Conservation (phyloP, 169 alveolate species). For the Plasmodium vinckei region DNA sequence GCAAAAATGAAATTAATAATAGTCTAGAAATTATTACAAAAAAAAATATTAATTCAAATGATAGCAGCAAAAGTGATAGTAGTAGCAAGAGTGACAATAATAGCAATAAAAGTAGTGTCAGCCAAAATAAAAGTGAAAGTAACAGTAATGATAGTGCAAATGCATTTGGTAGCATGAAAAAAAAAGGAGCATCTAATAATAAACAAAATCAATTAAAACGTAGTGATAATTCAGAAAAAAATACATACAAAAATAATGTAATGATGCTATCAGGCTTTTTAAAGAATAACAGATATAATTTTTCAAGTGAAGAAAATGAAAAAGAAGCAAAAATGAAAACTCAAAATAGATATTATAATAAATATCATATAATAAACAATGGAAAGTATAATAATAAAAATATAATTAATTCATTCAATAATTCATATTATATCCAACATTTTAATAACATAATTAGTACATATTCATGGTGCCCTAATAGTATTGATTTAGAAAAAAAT, state of each 20-base stretch:
- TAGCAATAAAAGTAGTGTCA: too few relatives aligned
- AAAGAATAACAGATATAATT: constrained; percentile 14
- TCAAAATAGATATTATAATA: constrained; percentile 16
- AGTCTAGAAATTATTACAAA: too few relatives aligned
- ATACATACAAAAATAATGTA: not conserved
- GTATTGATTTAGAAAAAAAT: constrained; percentile 9
- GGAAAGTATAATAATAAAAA: constrained; percentile 2
- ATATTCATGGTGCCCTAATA: constrained; percentile 73
- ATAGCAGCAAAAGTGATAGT: too few relatives aligned
- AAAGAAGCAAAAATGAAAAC: constrained; percentile 17
- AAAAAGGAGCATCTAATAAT: constrained; percentile 1
- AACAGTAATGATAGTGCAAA: not conserved
- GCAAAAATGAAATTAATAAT: not conserved
- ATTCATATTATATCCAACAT: constrained; percentile 46
- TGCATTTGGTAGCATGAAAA: constrained; percentile 1
- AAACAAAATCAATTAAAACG: not conserved
- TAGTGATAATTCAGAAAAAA: not conserved
- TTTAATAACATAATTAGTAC: constrained; percentile 60
- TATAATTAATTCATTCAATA: constrained; percentile 10
- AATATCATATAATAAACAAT: too few relatives aligned
- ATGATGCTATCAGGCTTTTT: constrained; percentile 1
- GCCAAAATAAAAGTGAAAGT: too few relatives aligned
- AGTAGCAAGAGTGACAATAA: too few relatives aligned
- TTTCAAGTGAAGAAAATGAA: constrained; percentile 34
- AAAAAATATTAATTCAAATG: too few relatives aligned